Evolutionary conservation across 139 green algal species (phyloP).

Genomic region (Penium margaritaceum): DNA sequence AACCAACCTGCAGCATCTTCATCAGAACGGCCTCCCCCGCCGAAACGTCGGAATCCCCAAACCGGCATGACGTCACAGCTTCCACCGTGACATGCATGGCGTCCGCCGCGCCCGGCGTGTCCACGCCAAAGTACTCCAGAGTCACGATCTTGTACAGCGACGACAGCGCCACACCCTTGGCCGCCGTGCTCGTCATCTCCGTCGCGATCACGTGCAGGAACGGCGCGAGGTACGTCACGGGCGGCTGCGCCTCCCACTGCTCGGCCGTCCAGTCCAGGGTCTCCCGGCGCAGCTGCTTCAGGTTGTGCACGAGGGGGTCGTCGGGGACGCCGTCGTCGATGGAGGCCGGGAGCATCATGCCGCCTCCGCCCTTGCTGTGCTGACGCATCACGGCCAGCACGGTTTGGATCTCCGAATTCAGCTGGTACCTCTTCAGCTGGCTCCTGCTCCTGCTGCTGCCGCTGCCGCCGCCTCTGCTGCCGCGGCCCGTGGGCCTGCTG

Average conservation of each 20-base stretch:
- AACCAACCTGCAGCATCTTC: constrained; percentile 79
- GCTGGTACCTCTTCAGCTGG: too few species aligned
- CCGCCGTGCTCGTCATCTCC: constrained; percentile 77
- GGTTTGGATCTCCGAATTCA: constrained; percentile 67
- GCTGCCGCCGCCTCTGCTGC: too few species aligned
- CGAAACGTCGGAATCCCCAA: constrained; percentile 78
- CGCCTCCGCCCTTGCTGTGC: constrained; percentile 58
- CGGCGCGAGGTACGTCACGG: constrained; percentile 74
- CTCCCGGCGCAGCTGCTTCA: constrained; percentile 65
- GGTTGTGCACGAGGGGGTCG: constrained; percentile 76
- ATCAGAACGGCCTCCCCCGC: constrained; percentile 89
- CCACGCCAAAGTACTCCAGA: constrained; percentile 57
- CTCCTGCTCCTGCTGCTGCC: too few species aligned
- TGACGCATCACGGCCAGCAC: constrained; percentile 78
- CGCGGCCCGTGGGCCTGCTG: too few species aligned
- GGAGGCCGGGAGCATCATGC: constrained; percentile 53
- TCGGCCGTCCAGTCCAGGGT: constrained; percentile 63
- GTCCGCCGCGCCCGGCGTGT: constrained; percentile 49
- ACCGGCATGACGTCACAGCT: constrained; percentile 81
- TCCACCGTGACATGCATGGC: constrained; percentile 77
- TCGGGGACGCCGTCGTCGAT: constrained; percentile 68
- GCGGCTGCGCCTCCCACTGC: constrained; percentile 54
- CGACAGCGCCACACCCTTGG: constrained; percentile 78
- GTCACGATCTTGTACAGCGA: constrained; percentile 71
- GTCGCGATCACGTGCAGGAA: constrained; percentile 83